Percentiles rank a stretch among this genome's conserved stretches.
Conservation (phyloP, 208 protist genomes). For the Spongospora subterranea region DNA sequence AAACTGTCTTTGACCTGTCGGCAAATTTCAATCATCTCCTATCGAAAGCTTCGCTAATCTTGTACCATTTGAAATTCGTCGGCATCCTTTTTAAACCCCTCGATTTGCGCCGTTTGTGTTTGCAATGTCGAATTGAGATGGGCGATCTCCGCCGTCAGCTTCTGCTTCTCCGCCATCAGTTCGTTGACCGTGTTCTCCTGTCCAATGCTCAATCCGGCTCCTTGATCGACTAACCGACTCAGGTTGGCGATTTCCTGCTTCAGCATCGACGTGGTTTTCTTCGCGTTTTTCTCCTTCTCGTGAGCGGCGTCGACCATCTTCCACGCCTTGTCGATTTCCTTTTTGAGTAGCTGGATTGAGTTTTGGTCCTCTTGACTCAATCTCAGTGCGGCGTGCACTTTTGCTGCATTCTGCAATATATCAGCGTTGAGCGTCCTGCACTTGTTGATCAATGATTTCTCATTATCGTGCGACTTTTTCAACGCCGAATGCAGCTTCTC, state of each 20-base stretch:
- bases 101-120: conserved; percentile 28
- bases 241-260: conserved; percentile 92
- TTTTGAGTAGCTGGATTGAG: conserved; percentile 86
- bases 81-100: conserved; percentile 26
- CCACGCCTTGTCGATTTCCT: conserved; percentile 85
- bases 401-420: conserved; percentile 89
- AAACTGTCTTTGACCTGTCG: background rate
- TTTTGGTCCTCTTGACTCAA: conserved; percentile 93
- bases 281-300: conserved; percentile 91
- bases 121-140: conserved; percentile 53
- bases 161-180: conserved; percentile 75
- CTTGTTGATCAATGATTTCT: conserved; percentile 92
- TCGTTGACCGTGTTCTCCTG: conserved; percentile 93
- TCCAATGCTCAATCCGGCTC: conserved; percentile 85
- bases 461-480: conserved; percentile 93
- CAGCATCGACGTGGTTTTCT: conserved; percentile 89
- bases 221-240: conserved; percentile 88
- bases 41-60: background rate
- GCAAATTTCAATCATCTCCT: background rate
- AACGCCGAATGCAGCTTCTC: conserved; percentile 94
- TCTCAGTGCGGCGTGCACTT: conserved; percentile 93
- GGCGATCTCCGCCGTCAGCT: conserved; percentile 66
- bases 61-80: conserved; percentile 30
- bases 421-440: conserved; percentile 90
- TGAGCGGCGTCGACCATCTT: conserved; percentile 94